These are phyloP conservation scores for Abrus precatorius DNA, from an alignment of 306 rosid species.

Conservation along the genomic window DNA sequence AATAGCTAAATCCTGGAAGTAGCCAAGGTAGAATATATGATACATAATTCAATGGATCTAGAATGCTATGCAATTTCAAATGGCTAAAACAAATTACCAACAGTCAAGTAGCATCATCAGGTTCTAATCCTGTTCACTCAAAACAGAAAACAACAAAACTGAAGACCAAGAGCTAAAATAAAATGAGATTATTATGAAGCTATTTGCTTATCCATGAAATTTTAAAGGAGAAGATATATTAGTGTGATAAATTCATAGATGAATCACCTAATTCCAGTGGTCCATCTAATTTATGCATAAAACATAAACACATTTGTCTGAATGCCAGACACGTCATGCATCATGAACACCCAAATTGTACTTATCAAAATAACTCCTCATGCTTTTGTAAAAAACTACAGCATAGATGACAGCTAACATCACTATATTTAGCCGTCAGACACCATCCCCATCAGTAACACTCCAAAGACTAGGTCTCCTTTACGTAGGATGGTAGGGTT, in stretches of 20 bases:
- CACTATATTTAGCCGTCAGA: not conserved
- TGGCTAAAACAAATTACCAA: not conserved
- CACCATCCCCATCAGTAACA: conserved; percentile 1
- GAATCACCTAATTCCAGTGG: not conserved
- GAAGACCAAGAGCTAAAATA: conserved; percentile 15
- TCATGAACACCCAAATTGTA: not conserved
- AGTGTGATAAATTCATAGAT: not conserved
- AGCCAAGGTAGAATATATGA: conserved; percentile 41
- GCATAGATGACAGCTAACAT: not conserved
- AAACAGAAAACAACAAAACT: conserved; percentile 32
- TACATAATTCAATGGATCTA: conserved; percentile 26
- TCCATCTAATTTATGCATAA: not conserved
- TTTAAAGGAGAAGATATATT: not conserved
- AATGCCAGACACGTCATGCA: conserved; percentile 24
- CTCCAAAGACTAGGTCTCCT: conserved; percentile 1
- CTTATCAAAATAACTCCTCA: not conserved
- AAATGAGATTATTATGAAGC: not conserved
- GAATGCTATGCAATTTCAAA: conserved; percentile 7
- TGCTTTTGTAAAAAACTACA: not conserved
- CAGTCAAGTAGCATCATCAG: conserved; percentile 2
- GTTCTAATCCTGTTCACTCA: conserved; percentile 22
- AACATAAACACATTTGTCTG: not conserved
- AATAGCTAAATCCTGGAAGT: conserved; percentile 83
- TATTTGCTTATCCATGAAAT: conserved; percentile 1
- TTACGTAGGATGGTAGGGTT: not conserved